Base-by-base conservation (phyloP, 2,329 filamentous ascomycete genomes). In the Pezicula radicicola region DNA sequence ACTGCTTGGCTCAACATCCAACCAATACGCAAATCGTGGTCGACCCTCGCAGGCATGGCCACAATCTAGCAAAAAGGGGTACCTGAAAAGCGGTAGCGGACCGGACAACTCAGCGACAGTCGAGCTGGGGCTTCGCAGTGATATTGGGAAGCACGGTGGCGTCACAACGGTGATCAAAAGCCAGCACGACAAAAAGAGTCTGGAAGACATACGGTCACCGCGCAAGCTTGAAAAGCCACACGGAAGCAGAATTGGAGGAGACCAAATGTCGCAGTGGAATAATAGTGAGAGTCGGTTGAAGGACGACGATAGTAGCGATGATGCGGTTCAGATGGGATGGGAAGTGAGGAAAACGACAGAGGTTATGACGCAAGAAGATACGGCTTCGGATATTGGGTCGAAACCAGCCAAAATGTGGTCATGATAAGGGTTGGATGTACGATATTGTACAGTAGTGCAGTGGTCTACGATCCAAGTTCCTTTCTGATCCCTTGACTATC, bases 261-360 rank as follows among this genome's bases (percentile, higher is more conserved):
- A 27, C 12, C 15, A 19, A 12, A 19, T 28, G 10, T 43, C 48
- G 41, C 50, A 27, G 33, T 50, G 48, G 55, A 42, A 33, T 21
- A 40, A 44, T 5, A 42, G 12, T 37, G 54, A 49, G 48, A 51
- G 41, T 25, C 39, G 15, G 13, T 30, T 51, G 37, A 48, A 42
- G n/a, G 52, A 50, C 33, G 50, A 45, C 12, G 27, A 56, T 50
- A 56, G 54, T 19, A 58, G 56, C 44, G 52, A 54, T 19, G 56
- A 39, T 41, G 16, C 19, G 12, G 27, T 45, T 5, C 35, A 4
- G 28, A n/a, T 13, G 28, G 19, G 6, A 6, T 53, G 54, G 54
- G 50, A 35, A 16, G 52, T 55, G 12, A 30, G 25, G 30, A 57
- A 52, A 35, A 57, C 55, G 37, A 57, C 53, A 9, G 42, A 51